phyloP scores from a whole-genome alignment of 2,329 filamentous ascomycete genomes.

The Neonectria coccinea region DNA sequence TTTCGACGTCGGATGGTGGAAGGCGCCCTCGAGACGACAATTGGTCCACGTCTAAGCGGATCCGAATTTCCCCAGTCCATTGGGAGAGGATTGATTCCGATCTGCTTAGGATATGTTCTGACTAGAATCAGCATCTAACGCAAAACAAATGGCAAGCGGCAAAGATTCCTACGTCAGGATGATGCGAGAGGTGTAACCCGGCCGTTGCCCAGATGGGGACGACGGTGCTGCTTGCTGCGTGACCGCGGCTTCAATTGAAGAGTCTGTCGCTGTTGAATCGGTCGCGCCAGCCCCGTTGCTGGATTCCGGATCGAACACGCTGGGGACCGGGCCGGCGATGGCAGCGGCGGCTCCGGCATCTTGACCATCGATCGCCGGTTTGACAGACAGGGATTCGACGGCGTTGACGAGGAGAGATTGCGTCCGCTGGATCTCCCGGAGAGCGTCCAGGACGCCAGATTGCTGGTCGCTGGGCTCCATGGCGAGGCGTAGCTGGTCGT shows the following conservation, averaged over 20 bases:
- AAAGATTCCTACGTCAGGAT: constrained; percentile 62
- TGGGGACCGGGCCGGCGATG: constrained; percentile 21
- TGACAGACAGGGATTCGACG: constrained; percentile 54
- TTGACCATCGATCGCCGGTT: constrained; percentile 35
- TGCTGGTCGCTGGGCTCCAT: constrained; percentile 44
- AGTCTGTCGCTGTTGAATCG: constrained; percentile 28
- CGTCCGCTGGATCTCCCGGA: constrained; percentile 57
- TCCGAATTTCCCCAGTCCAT: constrained; percentile 89
- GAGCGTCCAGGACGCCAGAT: constrained; percentile 43
- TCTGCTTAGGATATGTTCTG: constrained; percentile 91
- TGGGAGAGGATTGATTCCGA: constrained; percentile 89
- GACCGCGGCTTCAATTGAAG: constrained; percentile 26
- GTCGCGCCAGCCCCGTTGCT: constrained; percentile 23
- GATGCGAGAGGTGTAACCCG: constrained; percentile 65
- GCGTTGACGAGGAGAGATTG: constrained; percentile 56
- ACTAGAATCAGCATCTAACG: constrained; percentile 26
- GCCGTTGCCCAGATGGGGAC: constrained; percentile 52
- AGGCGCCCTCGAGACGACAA: constrained; percentile 83
- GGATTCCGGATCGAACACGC: constrained; percentile 26
- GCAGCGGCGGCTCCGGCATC: constrained; percentile 12
- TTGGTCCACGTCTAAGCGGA: constrained; percentile 80
- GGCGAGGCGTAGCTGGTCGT: constrained; percentile 10
- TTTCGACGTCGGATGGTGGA: constrained; percentile 85
- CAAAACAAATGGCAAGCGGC: constrained; percentile 12
- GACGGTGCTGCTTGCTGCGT: constrained; percentile 42